Evolutionary conservation across 2,329 filamentous ascomycete genomes (phyloP).

Genomic region (Xylariaceae sp.): DNA sequence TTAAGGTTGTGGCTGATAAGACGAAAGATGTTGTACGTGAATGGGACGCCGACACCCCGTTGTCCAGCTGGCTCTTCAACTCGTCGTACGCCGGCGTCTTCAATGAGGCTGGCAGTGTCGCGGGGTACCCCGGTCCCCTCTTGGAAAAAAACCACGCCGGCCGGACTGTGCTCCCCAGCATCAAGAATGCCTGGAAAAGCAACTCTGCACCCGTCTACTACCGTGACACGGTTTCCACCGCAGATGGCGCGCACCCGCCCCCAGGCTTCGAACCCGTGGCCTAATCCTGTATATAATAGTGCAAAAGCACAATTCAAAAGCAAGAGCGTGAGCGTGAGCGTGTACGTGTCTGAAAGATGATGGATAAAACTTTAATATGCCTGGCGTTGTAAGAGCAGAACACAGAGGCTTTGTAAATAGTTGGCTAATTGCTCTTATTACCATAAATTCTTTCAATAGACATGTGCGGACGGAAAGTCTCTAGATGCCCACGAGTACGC

Average conservation of each 20-base stretch:
- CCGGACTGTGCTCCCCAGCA: slow-evolving; percentile 37
- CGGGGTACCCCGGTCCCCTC: slow-evolving; percentile 40
- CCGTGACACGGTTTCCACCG: slow-evolving; percentile 36
- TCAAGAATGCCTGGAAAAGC: slow-evolving; percentile 38
- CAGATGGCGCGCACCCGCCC: slow-evolving; percentile 43
- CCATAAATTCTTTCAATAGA: too few species aligned
- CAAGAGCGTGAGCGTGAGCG: too few species aligned
- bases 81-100: slow-evolving; percentile 50
- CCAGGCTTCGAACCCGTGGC: slow-evolving; percentile 32
- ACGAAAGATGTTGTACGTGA: slow-evolving; percentile 52
- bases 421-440: too few species aligned
- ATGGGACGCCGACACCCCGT: slow-evolving; percentile 34
- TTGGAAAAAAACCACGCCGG: slow-evolving; percentile 29
- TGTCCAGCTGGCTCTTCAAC: slow-evolving; percentile 49
- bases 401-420: too few species aligned
- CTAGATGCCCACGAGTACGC: too few species aligned
- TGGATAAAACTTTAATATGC: too few species aligned
- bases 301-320: too few species aligned
- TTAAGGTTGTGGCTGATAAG: slow-evolving; percentile 54
- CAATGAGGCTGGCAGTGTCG: slow-evolving; percentile 37
- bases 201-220: slow-evolving; percentile 42
- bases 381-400: too few species aligned
- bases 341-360: too few species aligned
- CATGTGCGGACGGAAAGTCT: too few species aligned
- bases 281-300: too few species aligned